A percentile compares a stretch with the other conserved stretches of the same genome.
Conservation (phyloP, 2,329 filamentous ascomycete species). For the Ceratocystis diversiconidia region DNA sequence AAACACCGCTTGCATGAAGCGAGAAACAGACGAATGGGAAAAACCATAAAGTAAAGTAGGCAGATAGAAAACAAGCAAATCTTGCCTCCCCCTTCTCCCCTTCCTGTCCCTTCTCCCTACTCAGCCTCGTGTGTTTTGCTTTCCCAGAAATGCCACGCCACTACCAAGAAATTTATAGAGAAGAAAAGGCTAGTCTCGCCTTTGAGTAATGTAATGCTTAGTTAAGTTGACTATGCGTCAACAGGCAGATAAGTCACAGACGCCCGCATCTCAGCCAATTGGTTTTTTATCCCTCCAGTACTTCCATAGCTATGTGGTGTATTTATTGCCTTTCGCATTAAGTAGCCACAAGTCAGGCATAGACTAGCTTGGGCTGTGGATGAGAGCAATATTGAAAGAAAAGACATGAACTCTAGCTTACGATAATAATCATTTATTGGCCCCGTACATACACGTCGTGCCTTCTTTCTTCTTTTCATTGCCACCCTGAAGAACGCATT, state of each 20-base stretch:
- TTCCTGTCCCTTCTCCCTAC: too few relatives aligned
- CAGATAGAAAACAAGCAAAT: too few relatives aligned
- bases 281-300: not conserved
- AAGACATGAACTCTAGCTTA: not conserved
- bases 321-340: not conserved
- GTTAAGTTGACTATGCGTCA: too few relatives aligned
- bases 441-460: too few relatives aligned
- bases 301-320: not conserved
- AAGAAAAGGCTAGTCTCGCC: too few relatives aligned
- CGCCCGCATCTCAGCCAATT: not conserved
- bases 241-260: not conserved
- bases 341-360: too few relatives aligned
- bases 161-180: too few relatives aligned
- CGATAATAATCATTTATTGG: not conserved
- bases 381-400: not conserved
- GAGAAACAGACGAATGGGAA: slow-evolving; percentile 1
- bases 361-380: not conserved
- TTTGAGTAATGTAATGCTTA: too few relatives aligned
- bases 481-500: not conserved
- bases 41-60: not conserved
- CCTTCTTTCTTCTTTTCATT: not conserved
- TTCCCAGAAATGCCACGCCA: too few relatives aligned
- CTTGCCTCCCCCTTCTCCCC: too few relatives aligned
- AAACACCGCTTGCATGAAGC: slow-evolving; percentile 5
- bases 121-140: too few relatives aligned